Percentiles rank a stretch among this genome's conserved stretches.
Evolutionary conservation across 108 stramenopile species (phyloP).

Genomic region (Skeletonema potamos): DNA sequence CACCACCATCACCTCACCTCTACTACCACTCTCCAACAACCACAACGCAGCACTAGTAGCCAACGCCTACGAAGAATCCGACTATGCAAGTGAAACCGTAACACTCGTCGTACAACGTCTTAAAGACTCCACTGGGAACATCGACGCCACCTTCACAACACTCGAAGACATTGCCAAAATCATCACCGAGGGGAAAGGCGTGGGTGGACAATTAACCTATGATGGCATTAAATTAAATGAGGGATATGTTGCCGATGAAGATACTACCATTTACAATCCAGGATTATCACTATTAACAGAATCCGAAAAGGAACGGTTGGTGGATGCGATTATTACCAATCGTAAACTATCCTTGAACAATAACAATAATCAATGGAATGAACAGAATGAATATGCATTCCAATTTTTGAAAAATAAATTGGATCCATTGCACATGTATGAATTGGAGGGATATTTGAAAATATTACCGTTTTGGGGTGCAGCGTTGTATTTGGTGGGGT

Average conservation of each 20-base stretch:
- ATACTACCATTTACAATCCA: constrained; percentile 87
- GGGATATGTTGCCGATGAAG: constrained; percentile 80
- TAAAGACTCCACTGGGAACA: constrained; percentile 50
- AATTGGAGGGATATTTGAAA: constrained; percentile 64
- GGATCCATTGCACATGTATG: constrained; percentile 78
- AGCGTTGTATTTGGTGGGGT: constrained; percentile 63
- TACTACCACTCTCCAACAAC: not conserved
- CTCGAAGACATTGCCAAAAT: constrained; percentile 76
- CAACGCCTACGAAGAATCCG: constrained; percentile 49
- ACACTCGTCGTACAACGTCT: constrained; percentile 47
- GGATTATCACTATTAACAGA: constrained; percentile 72
- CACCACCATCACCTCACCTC: not conserved
- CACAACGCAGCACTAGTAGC: not conserved
- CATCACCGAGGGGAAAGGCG: constrained; percentile 84
- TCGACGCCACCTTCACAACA: constrained; percentile 51
- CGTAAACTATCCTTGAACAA: constrained; percentile 49
- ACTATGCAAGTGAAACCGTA: constrained; percentile 76
- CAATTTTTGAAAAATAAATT: constrained; percentile 61
- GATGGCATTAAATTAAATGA: constrained; percentile 73
- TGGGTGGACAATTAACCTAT: constrained; percentile 79
- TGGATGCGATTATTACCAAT: constrained; percentile 57
- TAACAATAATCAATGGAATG: constrained; percentile 64
- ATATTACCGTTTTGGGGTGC: constrained; percentile 76
- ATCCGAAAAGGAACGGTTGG: constrained; percentile 73
- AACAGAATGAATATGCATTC: constrained; percentile 69